Base-by-base conservation (phyloP, 306 rosid species). In the Ammopiptanthus mongolicus region DNA sequence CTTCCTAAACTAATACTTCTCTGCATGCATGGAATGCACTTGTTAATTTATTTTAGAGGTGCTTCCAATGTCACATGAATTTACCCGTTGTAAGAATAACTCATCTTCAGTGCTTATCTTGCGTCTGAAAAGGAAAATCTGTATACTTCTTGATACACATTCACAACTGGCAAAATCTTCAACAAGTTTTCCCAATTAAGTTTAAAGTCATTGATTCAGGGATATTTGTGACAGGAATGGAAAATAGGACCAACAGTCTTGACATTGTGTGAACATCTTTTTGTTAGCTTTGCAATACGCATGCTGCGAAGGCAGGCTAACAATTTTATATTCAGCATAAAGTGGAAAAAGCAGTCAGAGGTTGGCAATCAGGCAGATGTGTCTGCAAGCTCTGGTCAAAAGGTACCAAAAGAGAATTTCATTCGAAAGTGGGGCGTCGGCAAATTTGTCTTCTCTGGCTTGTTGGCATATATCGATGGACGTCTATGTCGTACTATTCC, bases 231-330 rank as follows among this genome's bases (percentile, higher is more conserved):
- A 52, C 97, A 95, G 97, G 97, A 85, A 80, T 92, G 97, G 96
- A 85, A 78, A 78, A 82, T 95, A 21, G 97, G 93, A 58, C 97
- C 97, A 23, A 90, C 97, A 17, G 69, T 92, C 69, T 60, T 85
- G 79, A 95, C 97, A 22, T 76, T 95, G 80, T 83, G 90, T 65
- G 97, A 95, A 70, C 99, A 95, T 79, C 91, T 95, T 7, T 85
- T 92, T 5, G 99, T 95, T 69, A 90, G 99, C 87, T 95, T 92
- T 31, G 90, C 93, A 29, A 95, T 95, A 59, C 99, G 97, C 55
- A 79, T 78, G 34, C 83, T 95, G 77, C 87, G 97, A 76, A 88
- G 77, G 90, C 89, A 88, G 69, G 81, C 91, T 11, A 82, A 81
- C 73, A 88, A 86, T 79, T 82, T 81, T 48, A 31, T 84, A 3